These are phyloP conservation scores for Buxus sempervirens DNA, from an alignment of 164 flowering plant genomes.

Conservation along the genomic window DNA sequence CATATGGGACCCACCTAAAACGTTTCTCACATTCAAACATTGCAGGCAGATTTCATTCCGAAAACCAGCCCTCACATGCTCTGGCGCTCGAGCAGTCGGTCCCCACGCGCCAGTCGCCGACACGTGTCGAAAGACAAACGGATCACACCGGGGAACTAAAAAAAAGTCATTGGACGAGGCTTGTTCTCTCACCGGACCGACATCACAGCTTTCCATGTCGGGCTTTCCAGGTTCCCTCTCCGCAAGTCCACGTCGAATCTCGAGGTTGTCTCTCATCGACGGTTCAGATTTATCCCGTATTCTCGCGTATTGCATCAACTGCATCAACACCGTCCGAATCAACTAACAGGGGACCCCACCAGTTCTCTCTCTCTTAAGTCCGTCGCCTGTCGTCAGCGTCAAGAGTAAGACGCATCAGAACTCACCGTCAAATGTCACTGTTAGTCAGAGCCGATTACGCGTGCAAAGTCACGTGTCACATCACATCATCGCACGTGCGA, in stretches of 20 bases:
- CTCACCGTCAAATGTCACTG: too few relatives aligned
- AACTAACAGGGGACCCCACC: neutral
- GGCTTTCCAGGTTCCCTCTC: neutral
- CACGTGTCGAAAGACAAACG: conserved; percentile 9
- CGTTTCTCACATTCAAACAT: too few relatives aligned
- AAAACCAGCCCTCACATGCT: too few relatives aligned
- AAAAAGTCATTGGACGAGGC: conserved; percentile 6
- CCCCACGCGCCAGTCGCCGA: neutral
- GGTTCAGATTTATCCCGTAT: neutral
- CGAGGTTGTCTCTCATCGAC: neutral
- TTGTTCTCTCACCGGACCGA: neutral
- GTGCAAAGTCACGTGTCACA: neutral
- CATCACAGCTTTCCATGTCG: neutral
- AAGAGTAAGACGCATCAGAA: neutral
- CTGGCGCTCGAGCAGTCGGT: too few relatives aligned
- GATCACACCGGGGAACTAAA: conserved; percentile 11
- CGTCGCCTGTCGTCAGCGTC: neutral
- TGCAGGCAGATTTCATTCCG: too few relatives aligned
- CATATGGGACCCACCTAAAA: too few relatives aligned
- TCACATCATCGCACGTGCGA: neutral
- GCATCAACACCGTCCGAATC: neutral
- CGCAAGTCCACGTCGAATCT: neutral
- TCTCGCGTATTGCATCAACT: neutral
- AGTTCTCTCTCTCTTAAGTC: neutral
- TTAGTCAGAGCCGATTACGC: neutral